A percentile compares a stretch with the other conserved stretches of the same genome.
These are phyloP conservation scores for Trichoderma guizhouense DNA, from an alignment of 2,329 filamentous ascomycete species.

Conservation along the genomic window DNA sequence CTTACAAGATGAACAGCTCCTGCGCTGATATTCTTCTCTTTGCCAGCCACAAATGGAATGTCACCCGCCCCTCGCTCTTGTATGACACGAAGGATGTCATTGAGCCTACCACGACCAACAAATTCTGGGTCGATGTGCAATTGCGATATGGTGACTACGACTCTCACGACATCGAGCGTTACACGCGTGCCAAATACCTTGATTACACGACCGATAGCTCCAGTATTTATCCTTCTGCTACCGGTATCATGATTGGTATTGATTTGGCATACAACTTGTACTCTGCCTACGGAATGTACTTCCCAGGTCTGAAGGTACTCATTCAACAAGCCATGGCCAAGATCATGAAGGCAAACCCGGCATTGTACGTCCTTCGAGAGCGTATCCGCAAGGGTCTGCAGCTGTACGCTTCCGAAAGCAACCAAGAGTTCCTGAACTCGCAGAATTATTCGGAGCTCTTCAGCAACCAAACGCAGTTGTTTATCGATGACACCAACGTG, in stretches of 20 bases:
- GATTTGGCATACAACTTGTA: conserved; percentile 98
- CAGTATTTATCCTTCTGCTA: conserved; percentile 96
- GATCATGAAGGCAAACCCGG: conserved; percentile 99
- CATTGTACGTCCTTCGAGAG: conserved; percentile 91
- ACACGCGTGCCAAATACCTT: conserved; percentile 95
- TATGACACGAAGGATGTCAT: conserved; percentile 97
- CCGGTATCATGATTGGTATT: conserved; percentile 95
- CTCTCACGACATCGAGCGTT: conserved; percentile 97
- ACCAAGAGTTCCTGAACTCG: conserved; percentile 98
- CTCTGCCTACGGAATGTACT: conserved; percentile 97
- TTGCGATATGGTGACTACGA: conserved; percentile 97
- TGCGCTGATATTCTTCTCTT: conserved; percentile 97
- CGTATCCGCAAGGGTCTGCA: conserved; percentile 98
- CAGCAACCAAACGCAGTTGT: conserved; percentile 97
- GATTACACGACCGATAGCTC: conserved; percentile 99
- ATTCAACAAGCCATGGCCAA: conserved; percentile 99
- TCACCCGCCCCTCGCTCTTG: conserved; percentile 85
- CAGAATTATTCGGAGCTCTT: conserved; percentile 99
- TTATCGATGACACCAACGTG: conserved; percentile 98
- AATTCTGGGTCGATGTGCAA: conserved; percentile 98
- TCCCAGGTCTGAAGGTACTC: conserved; percentile 92
- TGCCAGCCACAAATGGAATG: conserved; percentile 98
- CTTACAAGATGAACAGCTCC: conserved; percentile 99
- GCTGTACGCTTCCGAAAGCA: conserved; percentile 96
- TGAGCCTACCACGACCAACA: conserved; percentile 91